Base-by-base conservation (phyloP, 768 basidiomycete genomes). In the Dentipellis sp. region DNA sequence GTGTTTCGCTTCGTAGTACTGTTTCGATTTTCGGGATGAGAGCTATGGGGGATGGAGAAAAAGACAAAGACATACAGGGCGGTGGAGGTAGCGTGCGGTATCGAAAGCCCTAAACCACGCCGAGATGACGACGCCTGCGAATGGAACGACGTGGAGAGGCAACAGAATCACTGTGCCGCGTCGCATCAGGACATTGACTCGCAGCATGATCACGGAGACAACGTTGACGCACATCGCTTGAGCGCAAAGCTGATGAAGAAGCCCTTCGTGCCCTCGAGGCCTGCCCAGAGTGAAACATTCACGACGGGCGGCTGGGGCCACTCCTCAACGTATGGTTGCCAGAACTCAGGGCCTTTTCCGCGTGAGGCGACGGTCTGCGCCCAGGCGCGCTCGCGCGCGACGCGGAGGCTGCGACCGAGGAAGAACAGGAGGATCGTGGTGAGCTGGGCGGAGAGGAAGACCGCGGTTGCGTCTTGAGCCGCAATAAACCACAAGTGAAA, bases 1-100 rank as follows among this genome's bases (percentile, higher is more conserved):
- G 52, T 80, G 81, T 70, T 97, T 97, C 1, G 84, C 72, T 53
- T 83, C 78, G 58, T 92, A 97, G 65, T 95, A 95, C 82, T 92
- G 64, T 11, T 29, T 29, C 6, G 29, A 6, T 3, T 29, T 29
- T 21, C 21, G 23, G 34, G 7, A 29, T 19, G 2, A 37, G 39
- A 6, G 17, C 34, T 22, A 46, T 42, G 29, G 29, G 29, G 29
- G 29, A 29, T 29, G 29, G 29, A 3, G 6, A 50, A 38, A 10
- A 46, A 48, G 3, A 29, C 29, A 10, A 22, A 19, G 1, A 65
- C 81, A 22, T 49, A 89, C 89, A 0, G 84, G 78, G 61, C 75
- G 72, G 66, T 94, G 91, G 1, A 91, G 76, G 58, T 79, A 72
- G 4, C 79, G 78, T 5, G 84, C 83, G 0, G 86, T 91, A 1